phyloP scores from a whole-genome alignment of 352 stramenopile genomes.

The Pythium guiyangense region DNA sequence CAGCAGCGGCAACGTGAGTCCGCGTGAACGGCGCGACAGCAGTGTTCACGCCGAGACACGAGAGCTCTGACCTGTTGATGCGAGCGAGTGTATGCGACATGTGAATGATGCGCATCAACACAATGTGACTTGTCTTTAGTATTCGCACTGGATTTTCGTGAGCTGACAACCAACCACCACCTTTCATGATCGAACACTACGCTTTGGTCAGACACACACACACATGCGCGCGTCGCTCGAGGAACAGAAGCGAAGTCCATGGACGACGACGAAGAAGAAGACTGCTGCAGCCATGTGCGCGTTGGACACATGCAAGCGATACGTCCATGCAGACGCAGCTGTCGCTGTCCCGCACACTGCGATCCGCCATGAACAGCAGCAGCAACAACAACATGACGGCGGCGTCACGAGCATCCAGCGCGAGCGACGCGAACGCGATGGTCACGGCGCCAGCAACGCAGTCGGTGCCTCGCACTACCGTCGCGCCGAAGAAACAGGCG shows the following conservation, averaged over 20 bases:
- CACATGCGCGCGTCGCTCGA: too few species aligned
- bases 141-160: too few species aligned
- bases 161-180: too few species aligned
- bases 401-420: neutral
- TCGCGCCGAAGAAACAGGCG: conserved; percentile 8
- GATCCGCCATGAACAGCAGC: neutral
- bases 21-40: neutral
- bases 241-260: too few species aligned
- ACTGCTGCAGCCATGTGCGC: too few species aligned
- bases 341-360: neutral
- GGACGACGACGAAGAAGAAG: too few species aligned
- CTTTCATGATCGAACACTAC: too few species aligned
- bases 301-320: too few species aligned
- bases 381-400: neutral
- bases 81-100: neutral
- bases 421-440: neutral
- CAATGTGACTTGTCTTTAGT: too few species aligned
- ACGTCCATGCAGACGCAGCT: too few species aligned
- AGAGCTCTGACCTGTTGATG: neutral
- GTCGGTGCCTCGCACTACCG: neutral
- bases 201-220: too few species aligned
- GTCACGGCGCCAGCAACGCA: neutral
- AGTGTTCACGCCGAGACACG: neutral
- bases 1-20: neutral
- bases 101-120: neutral